Percentiles rank a stretch among this genome's conserved stretches.
phyloP scores from a whole-genome alignment of 805 yeast genomes.

The Metschnikowia sp. region DNA sequence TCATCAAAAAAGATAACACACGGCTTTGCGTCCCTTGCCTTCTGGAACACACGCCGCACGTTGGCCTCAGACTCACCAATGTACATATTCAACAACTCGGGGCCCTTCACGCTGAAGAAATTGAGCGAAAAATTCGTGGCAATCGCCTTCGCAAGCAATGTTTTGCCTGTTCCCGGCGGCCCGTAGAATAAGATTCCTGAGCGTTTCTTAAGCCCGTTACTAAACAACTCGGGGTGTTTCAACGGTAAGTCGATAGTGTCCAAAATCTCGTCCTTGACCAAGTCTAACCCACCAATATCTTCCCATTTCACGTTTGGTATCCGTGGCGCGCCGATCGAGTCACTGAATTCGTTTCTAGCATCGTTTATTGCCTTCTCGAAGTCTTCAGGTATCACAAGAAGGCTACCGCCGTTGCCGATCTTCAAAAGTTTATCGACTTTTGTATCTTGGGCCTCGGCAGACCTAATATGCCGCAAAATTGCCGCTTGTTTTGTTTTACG shows the following conservation, averaged over 20 bases:
- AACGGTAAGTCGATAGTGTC: conserved; percentile 96
- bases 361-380: conserved; percentile 68
- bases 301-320: conserved; percentile 96
- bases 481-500: conserved; percentile 61
- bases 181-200: conserved; percentile 95
- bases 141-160: conserved; percentile 92
- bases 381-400: conserved; percentile 55
- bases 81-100: conserved; percentile 94
- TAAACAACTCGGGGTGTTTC: conserved; percentile 86
- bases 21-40: conserved; percentile 94
- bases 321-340: conserved; percentile 93
- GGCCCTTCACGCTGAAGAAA: conserved; percentile 96
- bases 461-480: conserved; percentile 42
- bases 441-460: conserved; percentile 22
- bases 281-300: conserved; percentile 92
- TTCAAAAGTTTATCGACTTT: conserved; percentile 30
- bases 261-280: conserved; percentile 85
- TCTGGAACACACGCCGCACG: conserved; percentile 89
- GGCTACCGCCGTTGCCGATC: conserved; percentile 52
- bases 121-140: conserved; percentile 93
- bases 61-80: conserved; percentile 98
- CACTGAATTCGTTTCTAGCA: conserved; percentile 86
- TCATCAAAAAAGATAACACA: conserved; percentile 98
- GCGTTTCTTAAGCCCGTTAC: conserved; percentile 86
- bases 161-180: conserved; percentile 98